These are phyloP conservation scores for Mycena chlorophos DNA, from an alignment of 768 basidiomycete genomes.

Conservation along the genomic window DNA sequence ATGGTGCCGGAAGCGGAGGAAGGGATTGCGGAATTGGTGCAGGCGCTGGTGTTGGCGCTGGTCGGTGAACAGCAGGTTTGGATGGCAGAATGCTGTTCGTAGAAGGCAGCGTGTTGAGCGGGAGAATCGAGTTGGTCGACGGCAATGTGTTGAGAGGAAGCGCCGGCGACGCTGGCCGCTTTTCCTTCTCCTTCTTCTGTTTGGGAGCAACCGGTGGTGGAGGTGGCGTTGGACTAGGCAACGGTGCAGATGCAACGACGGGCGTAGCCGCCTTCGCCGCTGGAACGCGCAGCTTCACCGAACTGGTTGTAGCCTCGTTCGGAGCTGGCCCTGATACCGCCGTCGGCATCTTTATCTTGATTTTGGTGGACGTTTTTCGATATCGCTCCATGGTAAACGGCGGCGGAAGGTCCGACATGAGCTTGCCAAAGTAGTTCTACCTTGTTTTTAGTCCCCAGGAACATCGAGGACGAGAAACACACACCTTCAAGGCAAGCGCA, in stretches of 20 bases:
- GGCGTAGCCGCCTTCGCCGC: conserved; percentile 28
- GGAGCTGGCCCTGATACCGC: conserved; percentile 34
- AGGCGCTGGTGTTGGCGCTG: background rate
- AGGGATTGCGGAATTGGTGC: conserved; percentile 20
- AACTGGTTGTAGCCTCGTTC: conserved; percentile 22
- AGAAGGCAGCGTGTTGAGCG: conserved; percentile 16
- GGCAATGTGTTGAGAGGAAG: conserved; percentile 21
- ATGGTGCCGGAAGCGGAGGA: conserved; percentile 31
- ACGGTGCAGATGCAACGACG: conserved; percentile 20
- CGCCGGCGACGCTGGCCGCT: conserved; percentile 24
- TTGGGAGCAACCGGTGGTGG: conserved; percentile 16
- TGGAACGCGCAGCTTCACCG: conserved; percentile 41
- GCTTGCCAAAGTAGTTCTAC: conserved; percentile 70
- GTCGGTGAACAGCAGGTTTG: too few species aligned
- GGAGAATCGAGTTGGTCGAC: conserved; percentile 17
- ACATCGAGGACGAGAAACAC: conserved; percentile 2
- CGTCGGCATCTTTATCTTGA: conserved; percentile 72
- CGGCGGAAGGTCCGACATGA: conserved; percentile 77
- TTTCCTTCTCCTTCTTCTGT: background rate
- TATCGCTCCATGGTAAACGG: conserved; percentile 68
- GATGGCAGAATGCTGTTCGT: too few species aligned
- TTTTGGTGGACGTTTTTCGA: conserved; percentile 59
- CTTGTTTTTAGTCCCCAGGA: conserved; percentile 15
- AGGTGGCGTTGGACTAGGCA: conserved; percentile 27
- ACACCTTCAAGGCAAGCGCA: conserved; percentile 63